Percentiles rank a stretch among this genome's conserved stretches.
These are phyloP conservation scores for Fusarium pseudocircinatum DNA, from an alignment of 2,329 filamentous ascomycete species.

Conservation along the genomic window DNA sequence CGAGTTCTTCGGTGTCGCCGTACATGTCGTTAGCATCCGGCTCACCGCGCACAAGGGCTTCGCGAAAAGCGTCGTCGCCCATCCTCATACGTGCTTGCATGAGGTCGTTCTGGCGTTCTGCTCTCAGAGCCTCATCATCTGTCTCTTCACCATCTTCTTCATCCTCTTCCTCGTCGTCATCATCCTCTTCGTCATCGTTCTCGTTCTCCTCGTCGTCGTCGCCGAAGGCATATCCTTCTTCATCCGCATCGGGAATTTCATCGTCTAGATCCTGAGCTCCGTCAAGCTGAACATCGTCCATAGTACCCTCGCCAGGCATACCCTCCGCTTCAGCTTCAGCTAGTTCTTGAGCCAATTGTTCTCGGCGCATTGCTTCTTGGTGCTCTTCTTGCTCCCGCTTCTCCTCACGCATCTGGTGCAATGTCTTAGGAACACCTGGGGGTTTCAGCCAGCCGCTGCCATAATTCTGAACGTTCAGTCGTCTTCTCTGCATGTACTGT, in stretches of 20 bases:
- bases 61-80: conserved; percentile 69
- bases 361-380: conserved; percentile 75
- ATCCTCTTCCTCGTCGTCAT: conserved; percentile 45
- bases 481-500: conserved; percentile 77
- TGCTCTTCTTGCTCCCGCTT: conserved; percentile 88
- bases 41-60: conserved; percentile 64
- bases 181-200: conserved; percentile 56
- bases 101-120: conserved; percentile 59
- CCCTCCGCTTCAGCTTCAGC: conserved; percentile 68
- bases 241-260: conserved; percentile 75
- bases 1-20: conserved; percentile 62
- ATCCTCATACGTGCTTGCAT: conserved; percentile 63
- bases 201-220: conserved; percentile 52
- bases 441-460: conserved; percentile 92
- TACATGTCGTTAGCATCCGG: conserved; percentile 61
- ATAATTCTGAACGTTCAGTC: conserved; percentile 84
- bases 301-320: conserved; percentile 56
- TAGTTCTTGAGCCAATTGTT: conserved; percentile 77
- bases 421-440: conserved; percentile 86
- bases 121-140: conserved; percentile 52
- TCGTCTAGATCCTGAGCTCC: conserved; percentile 73
- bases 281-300: conserved; percentile 66
- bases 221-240: conserved; percentile 61
- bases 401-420: conserved; percentile 91
- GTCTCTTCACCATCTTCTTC: conserved; percentile 51